Conservation (phyloP, 768 basidiomycete genomes). For the Albatrellus ellisii region DNA sequence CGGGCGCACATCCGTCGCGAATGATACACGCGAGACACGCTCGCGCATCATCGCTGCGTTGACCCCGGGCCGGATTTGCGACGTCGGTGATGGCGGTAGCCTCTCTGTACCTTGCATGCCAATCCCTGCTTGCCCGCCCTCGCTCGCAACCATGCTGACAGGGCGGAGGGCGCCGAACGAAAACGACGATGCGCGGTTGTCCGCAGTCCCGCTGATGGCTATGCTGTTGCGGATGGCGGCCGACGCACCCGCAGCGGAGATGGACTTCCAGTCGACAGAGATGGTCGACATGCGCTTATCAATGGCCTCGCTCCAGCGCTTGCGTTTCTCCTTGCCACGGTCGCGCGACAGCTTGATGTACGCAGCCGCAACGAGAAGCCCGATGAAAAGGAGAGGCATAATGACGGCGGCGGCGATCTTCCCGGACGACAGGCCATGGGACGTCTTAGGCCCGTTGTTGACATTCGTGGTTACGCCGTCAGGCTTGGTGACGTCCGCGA, state of each 20-base stretch:
- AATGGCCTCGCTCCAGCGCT: slow-evolving; percentile 48
- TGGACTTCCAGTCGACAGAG: slow-evolving; percentile 63
- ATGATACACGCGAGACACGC: slow-evolving; percentile 51
- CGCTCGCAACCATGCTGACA: slow-evolving; percentile 27
- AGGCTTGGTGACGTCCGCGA: slow-evolving; percentile 28
- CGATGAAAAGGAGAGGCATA: slow-evolving; percentile 45
- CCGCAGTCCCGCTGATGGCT: slow-evolving; percentile 23
- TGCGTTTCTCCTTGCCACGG: slow-evolving; percentile 36
- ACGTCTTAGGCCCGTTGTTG: slow-evolving; percentile 20
- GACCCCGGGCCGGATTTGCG: slow-evolving; percentile 40
- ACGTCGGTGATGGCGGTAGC: slow-evolving; percentile 19
- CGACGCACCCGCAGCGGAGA: slow-evolving; percentile 54
- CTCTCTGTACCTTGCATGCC: slow-evolving; percentile 19
- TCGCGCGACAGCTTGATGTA: slow-evolving; percentile 45
- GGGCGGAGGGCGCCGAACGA: slow-evolving; percentile 44
- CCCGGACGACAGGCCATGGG: slow-evolving; percentile 29
- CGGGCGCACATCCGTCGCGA: slow-evolving; percentile 46
- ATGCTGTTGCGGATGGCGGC: slow-evolving; percentile 65
- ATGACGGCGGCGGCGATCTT: slow-evolving; percentile 54
- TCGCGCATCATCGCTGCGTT: slow-evolving; percentile 28
- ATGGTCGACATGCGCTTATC: slow-evolving; percentile 82
- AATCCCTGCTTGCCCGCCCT: slow-evolving; percentile 30
- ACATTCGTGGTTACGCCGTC: slow-evolving; percentile 27
- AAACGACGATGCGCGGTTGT: slow-evolving; percentile 32
- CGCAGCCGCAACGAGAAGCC: slow-evolving; percentile 25